A percentile compares a stretch with the other conserved stretches of the same genome.
Conservation (phyloP, 495 filamentous ascomycete genomes). For the Penicillium paxilli region DNA sequence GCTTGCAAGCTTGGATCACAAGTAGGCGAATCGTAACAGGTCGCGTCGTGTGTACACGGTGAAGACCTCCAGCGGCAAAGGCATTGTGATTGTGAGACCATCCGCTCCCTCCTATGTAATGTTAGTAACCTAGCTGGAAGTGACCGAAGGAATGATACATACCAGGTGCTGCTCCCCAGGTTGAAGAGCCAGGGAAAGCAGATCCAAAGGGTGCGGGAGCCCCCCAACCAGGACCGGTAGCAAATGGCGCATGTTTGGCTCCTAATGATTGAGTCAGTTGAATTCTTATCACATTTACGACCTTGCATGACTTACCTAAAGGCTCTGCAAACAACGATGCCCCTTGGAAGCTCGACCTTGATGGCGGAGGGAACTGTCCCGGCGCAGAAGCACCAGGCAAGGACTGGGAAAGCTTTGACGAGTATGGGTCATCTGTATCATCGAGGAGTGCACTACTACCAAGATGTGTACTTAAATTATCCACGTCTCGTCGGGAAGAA, state of each 20-base stretch:
- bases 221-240: constrained; percentile 35
- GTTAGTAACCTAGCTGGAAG: constrained; percentile 19
- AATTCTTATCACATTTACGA: neutral
- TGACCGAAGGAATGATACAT: constrained; percentile 10
- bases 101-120: constrained; percentile 34
- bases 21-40: constrained; percentile 57
- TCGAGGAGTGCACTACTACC: constrained; percentile 93
- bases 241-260: constrained; percentile 35
- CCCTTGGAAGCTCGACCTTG: constrained; percentile 47
- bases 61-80: constrained; percentile 47
- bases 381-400: constrained; percentile 37
- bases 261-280: constrained; percentile 23
- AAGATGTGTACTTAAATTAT: constrained; percentile 79
- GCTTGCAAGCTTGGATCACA: constrained; percentile 61
- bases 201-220: constrained; percentile 42
- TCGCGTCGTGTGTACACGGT: constrained; percentile 50
- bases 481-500: constrained; percentile 50
- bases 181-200: constrained; percentile 37
- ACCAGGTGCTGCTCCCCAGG: constrained; percentile 46
- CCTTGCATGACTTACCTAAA: constrained; percentile 38
- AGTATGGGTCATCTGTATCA: constrained; percentile 62
- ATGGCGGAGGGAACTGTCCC: constrained; percentile 34
- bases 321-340: constrained; percentile 53
- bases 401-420: constrained; percentile 42
- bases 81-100: constrained; percentile 49